Percentiles rank a stretch among this genome's conserved stretches.
Conservation (phyloP, 169 alveolate genomes). For the Plasmodium chabaudi region DNA sequence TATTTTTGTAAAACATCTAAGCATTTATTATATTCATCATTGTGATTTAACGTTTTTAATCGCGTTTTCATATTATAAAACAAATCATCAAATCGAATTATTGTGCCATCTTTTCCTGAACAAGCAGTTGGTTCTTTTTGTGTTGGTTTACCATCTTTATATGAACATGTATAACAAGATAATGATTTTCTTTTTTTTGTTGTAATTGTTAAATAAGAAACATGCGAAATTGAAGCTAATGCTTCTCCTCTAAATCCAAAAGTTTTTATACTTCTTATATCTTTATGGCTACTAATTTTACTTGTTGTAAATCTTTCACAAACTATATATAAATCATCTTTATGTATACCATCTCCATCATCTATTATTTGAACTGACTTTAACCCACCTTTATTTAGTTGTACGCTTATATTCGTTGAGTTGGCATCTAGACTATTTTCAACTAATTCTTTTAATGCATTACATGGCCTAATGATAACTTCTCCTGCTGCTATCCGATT, state of each 20-base stretch:
- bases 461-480: conserved; percentile 95
- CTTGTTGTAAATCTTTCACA: conserved; percentile 98
- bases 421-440: conserved; percentile 99
- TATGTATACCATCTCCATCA: conserved; percentile 96
- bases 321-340: conserved; percentile 93
- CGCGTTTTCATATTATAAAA: conserved; percentile 83
- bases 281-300: conserved; percentile 91
- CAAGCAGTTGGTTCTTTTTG: conserved; percentile 77
- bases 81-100: conserved; percentile 80
- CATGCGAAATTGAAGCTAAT: conserved; percentile 95
- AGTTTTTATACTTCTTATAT: conserved; percentile 90
- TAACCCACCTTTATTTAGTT: conserved; percentile 93
- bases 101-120: conserved; percentile 83
- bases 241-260: conserved; percentile 99
- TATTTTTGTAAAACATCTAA: conserved; percentile 93
- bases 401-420: conserved; percentile 89
- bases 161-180: conserved; percentile 88
- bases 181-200: conserved; percentile 88
- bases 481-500: conserved; percentile 98
- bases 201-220: conserved; percentile 92
- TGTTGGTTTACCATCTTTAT: conserved; percentile 87
- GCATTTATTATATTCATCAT: conserved; percentile 89
- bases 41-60: conserved; percentile 77
- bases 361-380: conserved; percentile 94
- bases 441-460: conserved; percentile 97